Conservation (phyloP, 257 asterid genomes). For the Salvia hispanica region DNA sequence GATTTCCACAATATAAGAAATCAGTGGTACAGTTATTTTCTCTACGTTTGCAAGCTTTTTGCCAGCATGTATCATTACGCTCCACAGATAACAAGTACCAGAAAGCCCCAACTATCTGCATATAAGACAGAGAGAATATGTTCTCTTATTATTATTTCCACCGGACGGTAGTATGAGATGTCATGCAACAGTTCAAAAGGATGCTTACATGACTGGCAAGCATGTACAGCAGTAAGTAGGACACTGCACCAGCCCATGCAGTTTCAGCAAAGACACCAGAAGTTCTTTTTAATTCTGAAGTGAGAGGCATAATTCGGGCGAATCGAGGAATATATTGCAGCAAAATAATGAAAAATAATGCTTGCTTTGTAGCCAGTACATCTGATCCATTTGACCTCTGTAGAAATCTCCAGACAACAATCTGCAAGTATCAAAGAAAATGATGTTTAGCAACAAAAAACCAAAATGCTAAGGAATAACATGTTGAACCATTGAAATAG, state of each 20-base stretch:
- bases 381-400: slow-evolving; percentile 88
- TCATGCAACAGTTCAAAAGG: slow-evolving; percentile 25
- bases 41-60: slow-evolving; percentile 65
- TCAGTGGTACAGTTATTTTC: slow-evolving; percentile 45
- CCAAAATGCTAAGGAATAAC: slow-evolving; percentile 1
- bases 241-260: slow-evolving; percentile 99
- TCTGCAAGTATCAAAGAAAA: slow-evolving; percentile 50
- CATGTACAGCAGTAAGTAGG: slow-evolving; percentile 90
- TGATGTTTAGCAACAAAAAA: slow-evolving; percentile 11
- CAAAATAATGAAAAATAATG: slow-evolving; percentile 74
- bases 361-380: slow-evolving; percentile 83
- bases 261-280: slow-evolving; percentile 99
- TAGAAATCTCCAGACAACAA: slow-evolving; percentile 91
- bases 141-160: slow-evolving; percentile 15
- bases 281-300: slow-evolving; percentile 92
- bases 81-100: slow-evolving; percentile 97
- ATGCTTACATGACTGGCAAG: slow-evolving; percentile 98
- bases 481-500: not conserved
- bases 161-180: slow-evolving; percentile 8
- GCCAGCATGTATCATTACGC: slow-evolving; percentile 97
- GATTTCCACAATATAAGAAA: slow-evolving; percentile 91
- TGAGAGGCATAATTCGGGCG: slow-evolving; percentile 70
- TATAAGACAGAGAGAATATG: slow-evolving; percentile 23
- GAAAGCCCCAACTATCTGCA: slow-evolving; percentile 98
- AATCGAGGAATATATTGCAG: slow-evolving; percentile 89